phyloP scores from a whole-genome alignment of 2,329 filamentous ascomycete species.

The Fusarium papillatum region DNA sequence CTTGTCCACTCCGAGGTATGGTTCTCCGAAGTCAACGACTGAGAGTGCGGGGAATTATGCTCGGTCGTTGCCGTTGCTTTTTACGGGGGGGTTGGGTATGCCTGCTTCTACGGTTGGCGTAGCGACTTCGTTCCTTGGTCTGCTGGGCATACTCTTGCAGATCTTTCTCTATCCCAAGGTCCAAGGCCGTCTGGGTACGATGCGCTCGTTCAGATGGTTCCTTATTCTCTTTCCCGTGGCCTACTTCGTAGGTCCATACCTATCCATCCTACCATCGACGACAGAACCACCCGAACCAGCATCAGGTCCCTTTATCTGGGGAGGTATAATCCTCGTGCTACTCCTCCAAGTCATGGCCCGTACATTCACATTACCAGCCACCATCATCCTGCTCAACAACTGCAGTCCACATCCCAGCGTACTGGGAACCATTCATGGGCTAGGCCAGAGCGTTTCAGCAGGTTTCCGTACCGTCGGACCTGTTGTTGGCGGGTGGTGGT shows the following conservation, averaged over 20 bases:
- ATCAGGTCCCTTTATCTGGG: constrained; percentile 33
- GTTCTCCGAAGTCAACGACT: constrained; percentile 46
- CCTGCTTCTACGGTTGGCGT: constrained; percentile 76
- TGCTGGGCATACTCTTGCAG: constrained; percentile 78
- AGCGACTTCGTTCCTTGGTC: constrained; percentile 77
- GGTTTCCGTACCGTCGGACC: constrained; percentile 65
- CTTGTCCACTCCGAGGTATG: constrained; percentile 73
- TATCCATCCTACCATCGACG: constrained; percentile 61
- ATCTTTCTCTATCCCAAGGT: constrained; percentile 77
- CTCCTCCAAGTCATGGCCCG: constrained; percentile 79
- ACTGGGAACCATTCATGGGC: constrained; percentile 68
- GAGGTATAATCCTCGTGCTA: constrained; percentile 61
- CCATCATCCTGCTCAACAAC: constrained; percentile 72
- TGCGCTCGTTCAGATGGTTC: constrained; percentile 76
- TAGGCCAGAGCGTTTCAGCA: constrained; percentile 64
- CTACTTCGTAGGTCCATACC: constrained; percentile 77
- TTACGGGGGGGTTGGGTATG: constrained; percentile 77
- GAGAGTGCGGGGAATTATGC: constrained; percentile 45
- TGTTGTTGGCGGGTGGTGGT: constrained; percentile 63
- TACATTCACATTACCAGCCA: constrained; percentile 75
- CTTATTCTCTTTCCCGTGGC: constrained; percentile 76
- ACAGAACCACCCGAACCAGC: constrained; percentile 25
- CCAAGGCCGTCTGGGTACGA: constrained; percentile 74
- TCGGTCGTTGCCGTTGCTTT: constrained; percentile 61
- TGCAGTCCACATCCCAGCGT: constrained; percentile 71